Percentiles rank a stretch among this genome's conserved stretches.
phyloP scores from a whole-genome alignment of 2,329 filamentous ascomycete species.

The Exserohilum rostratum region DNA sequence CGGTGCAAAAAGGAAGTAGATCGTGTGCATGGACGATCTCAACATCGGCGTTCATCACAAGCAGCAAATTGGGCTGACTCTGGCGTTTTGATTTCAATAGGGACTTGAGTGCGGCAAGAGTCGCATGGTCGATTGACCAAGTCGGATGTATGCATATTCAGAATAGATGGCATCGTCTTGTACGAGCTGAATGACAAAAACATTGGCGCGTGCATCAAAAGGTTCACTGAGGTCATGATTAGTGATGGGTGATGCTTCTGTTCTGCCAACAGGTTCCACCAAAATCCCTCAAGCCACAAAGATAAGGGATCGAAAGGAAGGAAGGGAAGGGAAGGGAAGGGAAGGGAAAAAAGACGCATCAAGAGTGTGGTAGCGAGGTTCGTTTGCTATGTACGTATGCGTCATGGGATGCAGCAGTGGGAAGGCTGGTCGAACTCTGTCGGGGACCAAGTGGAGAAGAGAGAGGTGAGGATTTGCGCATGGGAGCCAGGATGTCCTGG shows the following conservation, averaged over 20 bases:
- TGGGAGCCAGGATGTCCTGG: neutral
- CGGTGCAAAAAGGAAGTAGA: constrained; percentile 28
- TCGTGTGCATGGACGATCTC: constrained; percentile 43
- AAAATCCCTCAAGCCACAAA: no score
- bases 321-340: no score
- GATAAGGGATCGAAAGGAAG: no score
- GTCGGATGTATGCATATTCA: constrained; percentile 1
- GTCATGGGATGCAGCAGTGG: neutral
- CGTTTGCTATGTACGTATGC: neutral
- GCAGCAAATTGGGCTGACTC: constrained; percentile 18
- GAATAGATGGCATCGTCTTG: constrained; percentile 1
- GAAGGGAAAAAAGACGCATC: no score
- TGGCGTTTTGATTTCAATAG: constrained; percentile 11
- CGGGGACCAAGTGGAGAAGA: neutral
- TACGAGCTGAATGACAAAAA: neutral
- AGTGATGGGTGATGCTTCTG: neutral
- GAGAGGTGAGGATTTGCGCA: neutral
- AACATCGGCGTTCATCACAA: constrained; percentile 48
- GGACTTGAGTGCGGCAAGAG: neutral
- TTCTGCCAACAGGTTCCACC: no score
- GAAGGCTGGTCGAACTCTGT: neutral
- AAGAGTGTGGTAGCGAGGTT: no score
- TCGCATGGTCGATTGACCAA: constrained; percentile 2
- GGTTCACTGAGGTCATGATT: no score
- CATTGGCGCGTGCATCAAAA: neutral